A percentile compares a stretch with the other conserved stretches of the same genome.
phyloP scores from a whole-genome alignment of 2,329 filamentous ascomycete genomes.

The Mollisia scopiformis region DNA sequence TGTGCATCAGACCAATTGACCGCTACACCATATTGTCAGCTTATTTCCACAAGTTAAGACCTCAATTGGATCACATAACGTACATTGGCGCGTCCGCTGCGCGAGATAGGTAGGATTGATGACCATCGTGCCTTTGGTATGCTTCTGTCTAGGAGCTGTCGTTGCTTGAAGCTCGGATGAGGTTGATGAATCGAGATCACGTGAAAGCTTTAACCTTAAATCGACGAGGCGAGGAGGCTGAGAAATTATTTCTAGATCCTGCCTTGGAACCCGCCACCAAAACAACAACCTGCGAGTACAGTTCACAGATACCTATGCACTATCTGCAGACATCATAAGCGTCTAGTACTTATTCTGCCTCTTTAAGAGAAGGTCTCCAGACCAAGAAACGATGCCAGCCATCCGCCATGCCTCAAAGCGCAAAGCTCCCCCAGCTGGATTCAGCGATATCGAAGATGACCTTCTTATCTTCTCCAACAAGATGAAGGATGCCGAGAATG shows the following conservation, averaged over 20 bases:
- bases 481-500: conserved; percentile 95
- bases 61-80: conserved; percentile 39
- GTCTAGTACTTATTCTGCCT: too few relatives aligned
- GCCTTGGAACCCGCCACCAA: conserved; percentile 4
- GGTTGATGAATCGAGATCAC: conserved; percentile 14
- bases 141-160: conserved; percentile 2
- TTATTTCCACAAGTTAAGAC: conserved; percentile 9
- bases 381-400: conserved; percentile 64
- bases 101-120: conserved; percentile 94
- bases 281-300: not conserved
- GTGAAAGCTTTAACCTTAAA: conserved; percentile 7
- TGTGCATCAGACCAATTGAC: conserved; percentile 89
- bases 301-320: not conserved
- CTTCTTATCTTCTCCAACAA: conserved; percentile 85
- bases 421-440: conserved; percentile 84
- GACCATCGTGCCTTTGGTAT: conserved; percentile 61
- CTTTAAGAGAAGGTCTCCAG: not conserved
- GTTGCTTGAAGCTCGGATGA: conserved; percentile 22
- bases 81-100: conserved; percentile 77
- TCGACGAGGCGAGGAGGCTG: conserved; percentile 18
- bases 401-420: conserved; percentile 75
- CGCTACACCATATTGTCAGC: conserved; percentile 64
- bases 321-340: too few relatives aligned
- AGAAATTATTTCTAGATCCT: conserved; percentile 13
- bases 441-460: conserved; percentile 86